Evolutionary conservation across 2,329 filamentous ascomycete genomes (phyloP).

Genomic region (Exophiala oligosperma): DNA sequence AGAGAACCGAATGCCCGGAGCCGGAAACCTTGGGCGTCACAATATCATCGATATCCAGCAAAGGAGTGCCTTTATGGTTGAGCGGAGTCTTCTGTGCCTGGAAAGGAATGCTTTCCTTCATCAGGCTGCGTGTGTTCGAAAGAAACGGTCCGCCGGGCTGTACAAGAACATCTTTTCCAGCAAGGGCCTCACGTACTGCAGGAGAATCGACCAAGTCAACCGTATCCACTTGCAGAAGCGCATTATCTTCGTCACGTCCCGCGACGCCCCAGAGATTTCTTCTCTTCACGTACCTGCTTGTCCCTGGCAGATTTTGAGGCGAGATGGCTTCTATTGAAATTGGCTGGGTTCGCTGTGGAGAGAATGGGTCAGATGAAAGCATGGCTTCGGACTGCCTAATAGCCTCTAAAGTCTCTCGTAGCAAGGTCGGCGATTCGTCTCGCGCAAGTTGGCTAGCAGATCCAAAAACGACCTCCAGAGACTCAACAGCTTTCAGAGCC

Average conservation of each 20-base stretch:
- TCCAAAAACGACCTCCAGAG: slow-evolving; percentile 79
- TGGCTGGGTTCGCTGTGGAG: slow-evolving; percentile 14
- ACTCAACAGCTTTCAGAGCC: slow-evolving; percentile 64
- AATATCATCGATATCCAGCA: slow-evolving; percentile 24
- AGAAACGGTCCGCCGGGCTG: slow-evolving; percentile 6
- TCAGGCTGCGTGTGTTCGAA: neutral
- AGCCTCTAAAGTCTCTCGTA: slow-evolving; percentile 63
- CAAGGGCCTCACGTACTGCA: slow-evolving; percentile 25
- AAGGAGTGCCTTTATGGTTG: neutral
- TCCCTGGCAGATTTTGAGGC: slow-evolving; percentile 35
- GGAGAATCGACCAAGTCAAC: slow-evolving; percentile 58
- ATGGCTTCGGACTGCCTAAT: slow-evolving; percentile 58
- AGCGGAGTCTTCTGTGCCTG: slow-evolving; percentile 1
- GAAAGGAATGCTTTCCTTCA: neutral
- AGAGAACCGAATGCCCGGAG: neutral
- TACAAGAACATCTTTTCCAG: slow-evolving; percentile 26
- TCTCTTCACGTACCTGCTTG: slow-evolving; percentile 34
- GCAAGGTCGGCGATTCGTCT: slow-evolving; percentile 68
- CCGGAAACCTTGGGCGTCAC: slow-evolving; percentile 6
- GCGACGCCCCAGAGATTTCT: slow-evolving; percentile 68
- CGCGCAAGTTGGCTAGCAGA: slow-evolving; percentile 79
- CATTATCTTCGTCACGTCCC: slow-evolving; percentile 65
- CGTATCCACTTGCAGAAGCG: slow-evolving; percentile 63
- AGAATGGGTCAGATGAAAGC: slow-evolving; percentile 20
- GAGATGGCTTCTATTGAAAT: slow-evolving; percentile 26